Conservation (phyloP, 1,284 basidiomycete genomes). For the Papiliotrema terrestris region DNA sequence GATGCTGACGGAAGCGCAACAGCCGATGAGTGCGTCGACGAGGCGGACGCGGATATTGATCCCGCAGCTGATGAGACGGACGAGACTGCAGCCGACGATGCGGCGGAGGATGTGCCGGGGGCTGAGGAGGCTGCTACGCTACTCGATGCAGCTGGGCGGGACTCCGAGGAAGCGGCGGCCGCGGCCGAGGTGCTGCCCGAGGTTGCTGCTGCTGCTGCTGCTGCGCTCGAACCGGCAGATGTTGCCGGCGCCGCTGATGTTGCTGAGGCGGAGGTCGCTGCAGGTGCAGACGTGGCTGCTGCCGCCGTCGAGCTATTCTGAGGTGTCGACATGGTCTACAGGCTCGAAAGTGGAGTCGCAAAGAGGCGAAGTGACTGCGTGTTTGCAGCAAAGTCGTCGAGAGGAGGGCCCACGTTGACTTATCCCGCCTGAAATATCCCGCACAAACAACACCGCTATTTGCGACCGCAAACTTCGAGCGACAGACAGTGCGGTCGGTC, state of each 20-base stretch:
- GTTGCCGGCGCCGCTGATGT: background rate
- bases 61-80: background rate
- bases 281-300: background rate
- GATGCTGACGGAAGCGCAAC: constrained; percentile 3
- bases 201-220: background rate
- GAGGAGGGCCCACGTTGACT: no score
- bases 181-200: background rate
- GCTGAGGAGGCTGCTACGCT: constrained; percentile 15
- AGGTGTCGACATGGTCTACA: background rate
- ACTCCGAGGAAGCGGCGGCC: background rate
- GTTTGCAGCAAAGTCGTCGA: background rate
- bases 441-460: no score
- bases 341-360: background rate
- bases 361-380: background rate
- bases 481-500: background rate
- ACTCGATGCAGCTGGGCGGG: constrained; percentile 6
- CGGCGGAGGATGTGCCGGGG: constrained; percentile 15
- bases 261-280: constrained; percentile 3
- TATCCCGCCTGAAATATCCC: no score
- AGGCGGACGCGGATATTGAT: background rate
- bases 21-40: background rate
- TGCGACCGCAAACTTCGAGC: background rate
- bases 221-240: background rate
- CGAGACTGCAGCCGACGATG: background rate
- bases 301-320: background rate